A percentile compares a stretch with the other conserved stretches of the same genome.
phyloP scores from a whole-genome alignment of 106 monocot genomes.

The Dendrobium chrysotoxum region DNA sequence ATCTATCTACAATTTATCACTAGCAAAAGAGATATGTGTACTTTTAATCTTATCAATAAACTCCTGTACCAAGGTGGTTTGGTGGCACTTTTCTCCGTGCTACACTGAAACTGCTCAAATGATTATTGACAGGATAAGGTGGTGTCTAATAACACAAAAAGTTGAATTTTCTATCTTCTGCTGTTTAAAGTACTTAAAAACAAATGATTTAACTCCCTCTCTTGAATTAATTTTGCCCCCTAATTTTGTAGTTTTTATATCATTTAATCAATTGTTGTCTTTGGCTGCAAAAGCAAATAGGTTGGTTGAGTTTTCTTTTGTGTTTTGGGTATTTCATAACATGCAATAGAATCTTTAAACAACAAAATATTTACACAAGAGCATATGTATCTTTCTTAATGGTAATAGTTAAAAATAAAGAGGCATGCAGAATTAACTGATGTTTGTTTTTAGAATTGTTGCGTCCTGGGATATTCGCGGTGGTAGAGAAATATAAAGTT shows the following conservation, averaged over 20 bases:
- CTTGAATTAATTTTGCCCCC: neutral
- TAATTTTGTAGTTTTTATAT: neutral
- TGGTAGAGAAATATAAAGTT: no score
- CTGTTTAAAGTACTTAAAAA: neutral
- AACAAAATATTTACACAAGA: neutral
- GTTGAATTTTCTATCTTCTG: neutral
- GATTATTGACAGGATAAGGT: neutral
- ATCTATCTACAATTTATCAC: neutral
- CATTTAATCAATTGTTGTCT: no score
- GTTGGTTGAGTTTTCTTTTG: neutral
- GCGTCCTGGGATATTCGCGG: no score
- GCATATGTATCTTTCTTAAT: neutral
- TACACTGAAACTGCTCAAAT: neutral
- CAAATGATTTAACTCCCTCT: neutral
- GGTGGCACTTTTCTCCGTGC: neutral
- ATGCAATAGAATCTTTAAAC: neutral
- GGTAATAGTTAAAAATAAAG: neutral
- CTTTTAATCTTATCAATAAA: neutral
- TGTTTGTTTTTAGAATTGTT: no score
- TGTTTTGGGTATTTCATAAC: neutral
- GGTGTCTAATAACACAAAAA: neutral
- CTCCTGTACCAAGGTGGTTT: neutral
- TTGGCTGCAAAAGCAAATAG: neutral
- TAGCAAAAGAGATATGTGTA: neutral
- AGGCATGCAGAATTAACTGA: no score